Evolutionary conservation across 805 yeast genomes (phyloP).

Genomic region (Pichia kluyveri): DNA sequence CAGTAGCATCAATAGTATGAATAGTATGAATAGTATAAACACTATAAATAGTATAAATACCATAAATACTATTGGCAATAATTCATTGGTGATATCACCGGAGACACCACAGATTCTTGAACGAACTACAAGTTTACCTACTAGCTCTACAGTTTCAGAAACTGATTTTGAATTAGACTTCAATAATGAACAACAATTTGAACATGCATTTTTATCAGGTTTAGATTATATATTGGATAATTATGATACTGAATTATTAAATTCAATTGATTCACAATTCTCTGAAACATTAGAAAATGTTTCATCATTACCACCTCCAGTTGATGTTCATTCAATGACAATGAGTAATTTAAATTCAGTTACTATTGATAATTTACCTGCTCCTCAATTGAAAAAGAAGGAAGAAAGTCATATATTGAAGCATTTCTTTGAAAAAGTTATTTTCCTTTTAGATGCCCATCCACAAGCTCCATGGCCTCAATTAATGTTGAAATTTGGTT

Average conservation of each 20-base stretch:
- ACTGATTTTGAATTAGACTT: constrained; percentile 11
- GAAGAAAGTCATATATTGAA: constrained; percentile 48
- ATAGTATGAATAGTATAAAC: neutral
- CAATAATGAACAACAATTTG: constrained; percentile 21
- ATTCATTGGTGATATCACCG: neutral
- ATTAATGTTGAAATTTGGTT: constrained; percentile 46
- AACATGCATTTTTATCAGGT: constrained; percentile 24
- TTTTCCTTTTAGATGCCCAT: constrained; percentile 49
- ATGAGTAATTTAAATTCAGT: neutral
- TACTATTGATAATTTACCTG: neutral
- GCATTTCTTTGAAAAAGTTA: constrained; percentile 45
- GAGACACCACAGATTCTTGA: neutral
- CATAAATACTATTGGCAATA: too few relatives aligned
- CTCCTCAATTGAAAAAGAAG: constrained; percentile 5
- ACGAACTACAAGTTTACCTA: neutral
- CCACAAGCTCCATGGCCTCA: constrained; percentile 58
- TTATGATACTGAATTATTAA: constrained; percentile 5
- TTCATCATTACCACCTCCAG: neutral
- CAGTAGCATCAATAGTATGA: neutral
- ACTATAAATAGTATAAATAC: neutral
- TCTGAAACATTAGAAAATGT: neutral
- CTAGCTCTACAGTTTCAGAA: neutral
- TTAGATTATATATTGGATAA: constrained; percentile 22
- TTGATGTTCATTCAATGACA: neutral
- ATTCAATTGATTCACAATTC: constrained; percentile 1